Evolutionary conservation across 176 grass and related monocot species (phyloP).

Genomic region (Tillandsia fasciculata): DNA sequence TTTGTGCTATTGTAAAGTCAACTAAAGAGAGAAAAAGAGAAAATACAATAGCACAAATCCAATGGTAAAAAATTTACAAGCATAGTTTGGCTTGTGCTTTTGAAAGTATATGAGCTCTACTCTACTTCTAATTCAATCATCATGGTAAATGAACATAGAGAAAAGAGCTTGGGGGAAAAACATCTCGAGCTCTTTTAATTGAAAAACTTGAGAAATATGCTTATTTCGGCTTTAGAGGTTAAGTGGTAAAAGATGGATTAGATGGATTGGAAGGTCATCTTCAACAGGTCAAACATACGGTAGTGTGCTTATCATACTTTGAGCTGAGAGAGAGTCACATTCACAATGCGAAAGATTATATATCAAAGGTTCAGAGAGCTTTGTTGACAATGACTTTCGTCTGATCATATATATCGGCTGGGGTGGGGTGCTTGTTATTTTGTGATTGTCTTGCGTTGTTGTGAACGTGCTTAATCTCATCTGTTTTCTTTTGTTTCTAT

Average conservation of each 20-base stretch:
- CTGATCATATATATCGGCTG: not conserved
- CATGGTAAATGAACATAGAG: too few relatives aligned
- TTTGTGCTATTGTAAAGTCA: too few relatives aligned
- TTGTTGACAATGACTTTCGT: not conserved
- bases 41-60: too few relatives aligned
- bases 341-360: not conserved
- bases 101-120: too few relatives aligned
- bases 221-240: not conserved
- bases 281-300: not conserved
- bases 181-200: not conserved
- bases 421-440: not conserved
- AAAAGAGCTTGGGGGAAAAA: too few relatives aligned
- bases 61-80: too few relatives aligned
- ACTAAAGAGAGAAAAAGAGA: too few relatives aligned
- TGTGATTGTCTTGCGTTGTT: not conserved
- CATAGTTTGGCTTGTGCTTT: too few relatives aligned
- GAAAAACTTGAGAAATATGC: not conserved
- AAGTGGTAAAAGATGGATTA: not conserved
- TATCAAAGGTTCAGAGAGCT: not conserved
- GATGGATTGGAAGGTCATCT: not conserved
- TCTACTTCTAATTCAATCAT: too few relatives aligned
- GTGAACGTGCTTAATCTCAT: not conserved
- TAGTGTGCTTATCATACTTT: not conserved
- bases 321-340: not conserved
- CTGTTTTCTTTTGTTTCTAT: slow-evolving; percentile 11